phyloP scores from a whole-genome alignment of 202 grass and related monocot species.

The Digitaria exilis region DNA sequence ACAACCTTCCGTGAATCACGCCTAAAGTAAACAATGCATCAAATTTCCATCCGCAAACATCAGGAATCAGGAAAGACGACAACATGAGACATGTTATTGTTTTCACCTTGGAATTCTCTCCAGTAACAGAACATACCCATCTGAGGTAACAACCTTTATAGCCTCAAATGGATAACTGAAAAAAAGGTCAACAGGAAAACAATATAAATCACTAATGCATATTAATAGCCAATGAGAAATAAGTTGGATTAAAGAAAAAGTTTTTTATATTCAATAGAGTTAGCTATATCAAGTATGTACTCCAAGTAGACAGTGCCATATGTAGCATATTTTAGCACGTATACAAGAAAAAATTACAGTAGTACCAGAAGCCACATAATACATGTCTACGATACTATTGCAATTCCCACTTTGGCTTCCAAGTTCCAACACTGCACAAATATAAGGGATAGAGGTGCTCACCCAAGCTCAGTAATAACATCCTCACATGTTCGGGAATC shows the following conservation, averaged over 20 bases:
- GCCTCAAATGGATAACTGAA: conserved; percentile 91
- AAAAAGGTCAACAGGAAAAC: neutral
- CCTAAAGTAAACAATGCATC: conserved; percentile 54
- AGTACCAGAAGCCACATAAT: conserved; percentile 23
- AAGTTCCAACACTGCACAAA: neutral
- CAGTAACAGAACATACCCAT: conserved; percentile 93
- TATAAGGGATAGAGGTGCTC: conserved; percentile 29
- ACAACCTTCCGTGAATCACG: conserved; percentile 90
- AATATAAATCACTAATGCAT: neutral
- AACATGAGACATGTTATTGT: conserved; percentile 1
- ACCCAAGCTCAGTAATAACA: conserved; percentile 98
- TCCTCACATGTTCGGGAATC: conserved; percentile 94
- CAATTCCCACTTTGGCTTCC: neutral
- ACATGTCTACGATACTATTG: conserved; percentile 5
- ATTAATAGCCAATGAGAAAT: conserved; percentile 8
- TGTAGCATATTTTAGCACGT: neutral
- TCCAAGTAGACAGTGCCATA: neutral
- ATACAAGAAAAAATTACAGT: neutral
- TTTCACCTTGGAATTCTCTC: conserved; percentile 93
- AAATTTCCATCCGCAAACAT: conserved; percentile 23
- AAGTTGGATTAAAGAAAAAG: conserved; percentile 8
- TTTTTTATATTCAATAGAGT: neutral
- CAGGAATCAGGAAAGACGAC: conserved; percentile 37
- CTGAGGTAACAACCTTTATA: conserved; percentile 93
- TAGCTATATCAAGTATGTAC: neutral